Conservation (phyloP, 208 protist species). For the Trichomonas vaginalis region DNA sequence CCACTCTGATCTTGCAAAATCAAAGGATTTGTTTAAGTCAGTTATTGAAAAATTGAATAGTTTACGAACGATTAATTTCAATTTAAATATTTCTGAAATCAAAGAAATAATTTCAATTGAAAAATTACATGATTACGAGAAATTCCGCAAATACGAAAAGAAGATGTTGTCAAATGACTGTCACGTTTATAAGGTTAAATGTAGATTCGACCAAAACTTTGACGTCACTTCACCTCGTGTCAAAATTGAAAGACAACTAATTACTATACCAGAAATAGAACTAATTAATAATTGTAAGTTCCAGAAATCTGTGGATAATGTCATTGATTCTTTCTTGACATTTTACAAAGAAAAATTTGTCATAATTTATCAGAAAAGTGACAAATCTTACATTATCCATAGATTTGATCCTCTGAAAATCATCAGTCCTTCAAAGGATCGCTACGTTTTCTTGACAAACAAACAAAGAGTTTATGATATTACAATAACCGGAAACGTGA, state of each 20-base stretch:
- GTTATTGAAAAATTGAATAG: too few relatives aligned
- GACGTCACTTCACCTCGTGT: neutral
- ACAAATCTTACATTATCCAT: too few relatives aligned
- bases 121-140: neutral
- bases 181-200: neutral
- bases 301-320: neutral
- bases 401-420: too few relatives aligned
- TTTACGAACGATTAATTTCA: too few relatives aligned
- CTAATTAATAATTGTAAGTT: neutral
- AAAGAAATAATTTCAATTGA: neutral
- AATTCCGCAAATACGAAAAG: neutral
- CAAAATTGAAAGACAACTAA: neutral
- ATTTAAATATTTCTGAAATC: too few relatives aligned
- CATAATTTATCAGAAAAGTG: neutral
- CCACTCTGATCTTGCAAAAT: too few relatives aligned
- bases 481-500: too few relatives aligned
- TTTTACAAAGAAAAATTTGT: neutral
- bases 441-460: too few relatives aligned
- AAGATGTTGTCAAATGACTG: neutral
- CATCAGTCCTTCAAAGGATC: too few relatives aligned
- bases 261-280: neutral
- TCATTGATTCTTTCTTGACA: neutral
- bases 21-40: too few relatives aligned
- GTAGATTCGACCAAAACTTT: neutral
- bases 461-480: too few relatives aligned